Conservation (phyloP, 2,329 filamentous ascomycete genomes). For the Trichothecium sympodiale region DNA sequence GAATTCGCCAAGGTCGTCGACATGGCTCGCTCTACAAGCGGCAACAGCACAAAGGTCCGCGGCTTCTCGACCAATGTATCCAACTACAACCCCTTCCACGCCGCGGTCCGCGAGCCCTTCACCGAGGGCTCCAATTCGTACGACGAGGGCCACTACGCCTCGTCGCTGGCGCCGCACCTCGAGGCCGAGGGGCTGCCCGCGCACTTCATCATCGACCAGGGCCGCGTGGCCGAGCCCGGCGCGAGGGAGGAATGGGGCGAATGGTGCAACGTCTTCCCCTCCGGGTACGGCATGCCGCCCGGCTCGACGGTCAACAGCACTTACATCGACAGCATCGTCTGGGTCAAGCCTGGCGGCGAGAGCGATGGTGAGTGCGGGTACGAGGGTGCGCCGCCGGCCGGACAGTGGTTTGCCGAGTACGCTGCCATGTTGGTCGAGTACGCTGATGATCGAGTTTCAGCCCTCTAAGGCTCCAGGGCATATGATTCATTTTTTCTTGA, state of each 20-base stretch:
- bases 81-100: slow-evolving; percentile 28
- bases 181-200: slow-evolving; percentile 26
- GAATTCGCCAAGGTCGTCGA: slow-evolving; percentile 27
- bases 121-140: slow-evolving; percentile 26
- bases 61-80: slow-evolving; percentile 34
- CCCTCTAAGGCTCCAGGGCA: too few species aligned
- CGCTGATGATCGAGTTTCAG: slow-evolving; percentile 12
- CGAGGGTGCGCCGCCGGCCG: slow-evolving; percentile 23
- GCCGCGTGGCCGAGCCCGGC: slow-evolving; percentile 25
- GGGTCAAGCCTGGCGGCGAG: slow-evolving; percentile 34
- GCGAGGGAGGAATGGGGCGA: slow-evolving; percentile 27
- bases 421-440: slow-evolving; percentile 27
- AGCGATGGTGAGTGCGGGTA: slow-evolving; percentile 28
- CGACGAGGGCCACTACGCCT: slow-evolving; percentile 29
- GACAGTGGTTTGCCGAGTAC: slow-evolving; percentile 30
- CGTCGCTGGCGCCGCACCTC: slow-evolving; percentile 24
- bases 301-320: slow-evolving; percentile 23
- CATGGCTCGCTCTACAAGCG: slow-evolving; percentile 12
- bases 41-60: slow-evolving; percentile 17
- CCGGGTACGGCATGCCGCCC: slow-evolving; percentile 26
- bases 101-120: slow-evolving; percentile 25
- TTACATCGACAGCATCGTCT: slow-evolving; percentile 29
- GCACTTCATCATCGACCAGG: slow-evolving; percentile 33
- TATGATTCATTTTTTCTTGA: too few species aligned
- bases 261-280: slow-evolving; percentile 31